These are phyloP conservation scores for Myriosclerotinia curreyana DNA, from an alignment of 2,329 filamentous ascomycete genomes.

Conservation along the genomic window DNA sequence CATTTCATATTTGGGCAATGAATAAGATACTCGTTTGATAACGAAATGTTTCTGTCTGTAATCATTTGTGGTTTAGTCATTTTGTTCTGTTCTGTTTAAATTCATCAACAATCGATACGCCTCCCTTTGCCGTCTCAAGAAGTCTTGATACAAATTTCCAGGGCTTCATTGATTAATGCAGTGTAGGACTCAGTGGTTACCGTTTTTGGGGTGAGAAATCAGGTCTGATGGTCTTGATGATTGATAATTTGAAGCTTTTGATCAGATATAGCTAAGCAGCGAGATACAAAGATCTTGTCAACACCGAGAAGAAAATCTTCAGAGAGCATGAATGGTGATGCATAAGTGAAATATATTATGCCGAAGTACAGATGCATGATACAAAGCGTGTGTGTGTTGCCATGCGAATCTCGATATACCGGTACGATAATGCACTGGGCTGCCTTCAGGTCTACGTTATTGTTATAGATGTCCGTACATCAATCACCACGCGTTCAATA, in stretches of 20 bases:
- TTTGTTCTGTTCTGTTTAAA: background rate
- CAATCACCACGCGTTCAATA: constrained; percentile 15
- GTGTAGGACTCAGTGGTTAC: background rate
- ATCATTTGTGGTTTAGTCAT: background rate
- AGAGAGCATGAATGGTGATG: constrained; percentile 4
- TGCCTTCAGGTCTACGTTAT: background rate
- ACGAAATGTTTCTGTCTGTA: background rate
- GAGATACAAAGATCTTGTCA: background rate
- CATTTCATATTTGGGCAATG: background rate
- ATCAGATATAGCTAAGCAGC: background rate
- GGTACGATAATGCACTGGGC: constrained; percentile 19
- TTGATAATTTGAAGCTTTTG: background rate
- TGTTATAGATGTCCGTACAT: constrained; percentile 5
- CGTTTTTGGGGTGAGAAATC: background rate
- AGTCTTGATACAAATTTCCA: constrained; percentile 9
- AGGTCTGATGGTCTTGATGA: background rate
- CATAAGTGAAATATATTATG: constrained; percentile 3
- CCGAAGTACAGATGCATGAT: constrained; percentile 12
- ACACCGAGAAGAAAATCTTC: background rate
- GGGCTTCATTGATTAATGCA: background rate
- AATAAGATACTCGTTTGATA: background rate
- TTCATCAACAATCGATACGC: background rate
- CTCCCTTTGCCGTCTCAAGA: background rate
- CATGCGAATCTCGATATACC: constrained; percentile 11
- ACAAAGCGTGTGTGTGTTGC: background rate